phyloP scores from a whole-genome alignment of 805 yeast species.

The Wickerhamiella bombiphila region DNA sequence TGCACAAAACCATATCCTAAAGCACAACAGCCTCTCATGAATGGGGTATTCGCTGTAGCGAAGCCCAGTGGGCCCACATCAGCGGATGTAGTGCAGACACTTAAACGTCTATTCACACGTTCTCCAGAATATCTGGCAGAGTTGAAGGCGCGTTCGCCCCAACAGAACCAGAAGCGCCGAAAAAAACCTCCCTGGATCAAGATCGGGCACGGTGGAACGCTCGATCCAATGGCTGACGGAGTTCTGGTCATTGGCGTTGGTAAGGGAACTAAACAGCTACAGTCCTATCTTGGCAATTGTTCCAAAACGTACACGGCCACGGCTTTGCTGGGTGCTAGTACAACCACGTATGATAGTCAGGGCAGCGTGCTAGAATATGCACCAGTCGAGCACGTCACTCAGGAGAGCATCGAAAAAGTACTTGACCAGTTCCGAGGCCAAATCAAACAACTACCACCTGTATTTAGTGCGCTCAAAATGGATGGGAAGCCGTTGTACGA shows the following conservation, averaged over 20 bases:
- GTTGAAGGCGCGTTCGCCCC: not conserved
- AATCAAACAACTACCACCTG: slow-evolving; percentile 83
- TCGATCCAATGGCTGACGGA: slow-evolving; percentile 94
- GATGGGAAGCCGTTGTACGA: slow-evolving; percentile 89
- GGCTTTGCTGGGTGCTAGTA: slow-evolving; percentile 76
- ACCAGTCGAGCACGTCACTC: slow-evolving; percentile 26
- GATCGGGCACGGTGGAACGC: slow-evolving; percentile 97
- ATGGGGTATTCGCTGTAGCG: slow-evolving; percentile 83
- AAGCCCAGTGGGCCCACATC: slow-evolving; percentile 83
- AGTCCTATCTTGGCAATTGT: slow-evolving; percentile 56
- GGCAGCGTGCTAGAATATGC: slow-evolving; percentile 59
- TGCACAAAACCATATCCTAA: no score
- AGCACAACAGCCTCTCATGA: no score
- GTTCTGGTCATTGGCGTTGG: slow-evolving; percentile 85
- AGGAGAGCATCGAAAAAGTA: slow-evolving; percentile 35
- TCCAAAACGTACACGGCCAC: slow-evolving; percentile 68
- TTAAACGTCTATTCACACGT: slow-evolving; percentile 48
- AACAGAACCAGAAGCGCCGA: slow-evolving; percentile 18
- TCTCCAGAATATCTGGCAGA: slow-evolving; percentile 39
- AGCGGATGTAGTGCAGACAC: slow-evolving; percentile 48
- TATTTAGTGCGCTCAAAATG: slow-evolving; percentile 86
- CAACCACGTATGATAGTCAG: slow-evolving; percentile 88
- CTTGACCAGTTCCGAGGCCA: slow-evolving; percentile 59
- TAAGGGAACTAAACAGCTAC: slow-evolving; percentile 69
- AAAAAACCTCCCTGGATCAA: slow-evolving; percentile 34